Base-by-base conservation (phyloP, 2,329 filamentous ascomycete genomes). In the Aureobasidium melanogenum region DNA sequence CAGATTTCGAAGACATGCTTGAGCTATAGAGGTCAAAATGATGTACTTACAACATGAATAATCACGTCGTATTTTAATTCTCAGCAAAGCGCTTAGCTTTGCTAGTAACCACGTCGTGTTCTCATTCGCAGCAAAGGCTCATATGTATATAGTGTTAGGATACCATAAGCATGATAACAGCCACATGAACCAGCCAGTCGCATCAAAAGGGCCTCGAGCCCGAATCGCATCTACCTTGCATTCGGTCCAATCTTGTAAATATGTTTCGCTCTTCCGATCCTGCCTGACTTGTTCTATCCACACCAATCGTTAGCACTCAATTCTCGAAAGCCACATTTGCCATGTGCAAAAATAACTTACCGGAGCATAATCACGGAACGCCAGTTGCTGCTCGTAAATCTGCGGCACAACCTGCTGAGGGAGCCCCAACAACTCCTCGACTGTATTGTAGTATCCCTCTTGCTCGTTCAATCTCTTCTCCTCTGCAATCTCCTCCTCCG, bases 401-500 rank as follows among this genome's bases (percentile, higher is more conserved):
- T 66, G 64, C 24, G 66, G 62, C 14, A 67, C 63, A 22, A 65
- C 58, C 46, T 64, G 52, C 9, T 56, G 50, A 5, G 67, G 66
- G 39, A 66, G 48, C 32, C 64, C 64, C 32, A 68, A 63, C 30
- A 69, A 51, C 44, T 68, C 67, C 24, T 68, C 65, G 2, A 69
- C 32, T 3, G 57, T 64, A 5, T 60, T 41, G 32, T 44, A 43
- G 63, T 19, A 59, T 5, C 30, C 36, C 34, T 28, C 38, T 44
- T 17, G 38, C 14, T 36, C 52, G 32, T 62, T 55, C 32, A 50
- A 15, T 19, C 14, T 38, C 34, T 19, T 47, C 14, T 38, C 24
- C 38, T 22, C 55, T 3, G 8, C 26, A 1, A 43, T 39, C 15
- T 52, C 24, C 46, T 39, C 34, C 5, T 41, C 50, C 3, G 48